A percentile compares a stretch with the other conserved stretches of the same genome.
Conservation (phyloP, 1,284 basidiomycete species). For the Apiotrichum sp. region DNA sequence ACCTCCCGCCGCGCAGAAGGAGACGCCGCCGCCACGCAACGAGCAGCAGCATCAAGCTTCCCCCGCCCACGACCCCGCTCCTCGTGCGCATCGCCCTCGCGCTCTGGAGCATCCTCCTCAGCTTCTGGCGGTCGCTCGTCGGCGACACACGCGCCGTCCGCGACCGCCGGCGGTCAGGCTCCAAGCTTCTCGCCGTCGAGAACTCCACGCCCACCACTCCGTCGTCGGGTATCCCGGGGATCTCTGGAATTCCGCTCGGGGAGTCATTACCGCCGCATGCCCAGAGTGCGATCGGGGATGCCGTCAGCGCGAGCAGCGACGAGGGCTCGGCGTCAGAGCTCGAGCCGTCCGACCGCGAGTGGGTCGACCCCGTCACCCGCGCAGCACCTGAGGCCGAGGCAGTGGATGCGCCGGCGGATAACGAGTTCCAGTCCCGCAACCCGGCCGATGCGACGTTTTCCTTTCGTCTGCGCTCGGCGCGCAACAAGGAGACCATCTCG, state of each 20-base stretch:
- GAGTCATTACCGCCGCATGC: not conserved
- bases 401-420: slow-evolving; percentile 15
- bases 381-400: slow-evolving; percentile 25
- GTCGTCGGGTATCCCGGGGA: not conserved
- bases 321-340: slow-evolving; percentile 15
- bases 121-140: slow-evolving; percentile 41
- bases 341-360: slow-evolving; percentile 21
- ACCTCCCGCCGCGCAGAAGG: slow-evolving; percentile 1
- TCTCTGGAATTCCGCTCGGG: too few relatives aligned
- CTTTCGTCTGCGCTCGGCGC: slow-evolving; percentile 32
- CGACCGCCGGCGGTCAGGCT: not conserved
- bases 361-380: slow-evolving; percentile 43
- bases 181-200: not conserved
- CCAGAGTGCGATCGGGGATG: slow-evolving; percentile 1
- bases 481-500: slow-evolving; percentile 15
- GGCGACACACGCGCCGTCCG: slow-evolving; percentile 39
- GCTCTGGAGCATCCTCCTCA: slow-evolving; percentile 39
- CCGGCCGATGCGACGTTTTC: slow-evolving; percentile 21
- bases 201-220: too few relatives aligned
- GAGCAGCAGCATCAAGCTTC: slow-evolving; percentile 32
- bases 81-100: slow-evolving; percentile 36
- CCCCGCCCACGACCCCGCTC: slow-evolving; percentile 38
- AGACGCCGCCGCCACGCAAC: slow-evolving; percentile 14
- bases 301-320: slow-evolving; percentile 8
- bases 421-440: slow-evolving; percentile 20